Conservation (phyloP, 306 rosid species). For the Potentilla sterilis region DNA sequence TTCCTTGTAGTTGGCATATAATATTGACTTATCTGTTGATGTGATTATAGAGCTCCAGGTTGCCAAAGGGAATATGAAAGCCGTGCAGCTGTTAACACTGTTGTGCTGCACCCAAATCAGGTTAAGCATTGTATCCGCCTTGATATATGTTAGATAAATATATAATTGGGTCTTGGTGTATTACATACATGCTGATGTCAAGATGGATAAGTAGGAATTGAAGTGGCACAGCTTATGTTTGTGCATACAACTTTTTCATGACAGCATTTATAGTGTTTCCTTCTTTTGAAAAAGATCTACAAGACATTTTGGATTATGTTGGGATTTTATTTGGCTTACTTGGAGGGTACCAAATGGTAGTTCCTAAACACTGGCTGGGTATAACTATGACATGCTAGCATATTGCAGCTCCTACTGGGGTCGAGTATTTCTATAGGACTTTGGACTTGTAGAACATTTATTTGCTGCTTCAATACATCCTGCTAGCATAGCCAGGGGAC, state of each 20-base stretch:
- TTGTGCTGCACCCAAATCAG: slow-evolving; percentile 98
- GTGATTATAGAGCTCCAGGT: slow-evolving; percentile 79
- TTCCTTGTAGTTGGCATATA: slow-evolving; percentile 3
- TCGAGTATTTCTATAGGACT: background rate
- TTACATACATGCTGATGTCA: background rate
- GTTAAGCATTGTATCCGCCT: slow-evolving; percentile 36
- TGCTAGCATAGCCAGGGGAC: background rate
- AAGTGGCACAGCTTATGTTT: background rate
- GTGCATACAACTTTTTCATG: background rate
- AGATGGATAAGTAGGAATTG: background rate
- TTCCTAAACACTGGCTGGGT: background rate
- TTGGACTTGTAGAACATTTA: background rate
- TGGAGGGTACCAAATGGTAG: background rate
- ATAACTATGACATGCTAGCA: background rate
- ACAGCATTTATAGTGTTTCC: background rate
- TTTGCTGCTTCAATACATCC: background rate
- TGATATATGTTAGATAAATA: background rate
- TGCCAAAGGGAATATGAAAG: slow-evolving; percentile 99
- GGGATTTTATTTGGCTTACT: background rate
- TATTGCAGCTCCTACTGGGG: background rate
- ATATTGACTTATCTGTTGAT: slow-evolving; percentile 20
- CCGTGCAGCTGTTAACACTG: slow-evolving; percentile 95
- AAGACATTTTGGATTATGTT: background rate
- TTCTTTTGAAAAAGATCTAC: background rate
- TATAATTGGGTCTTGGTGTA: background rate